These are phyloP conservation scores for Chalciporus piperatus DNA, from an alignment of 768 basidiomycete genomes.

Conservation along the genomic window DNA sequence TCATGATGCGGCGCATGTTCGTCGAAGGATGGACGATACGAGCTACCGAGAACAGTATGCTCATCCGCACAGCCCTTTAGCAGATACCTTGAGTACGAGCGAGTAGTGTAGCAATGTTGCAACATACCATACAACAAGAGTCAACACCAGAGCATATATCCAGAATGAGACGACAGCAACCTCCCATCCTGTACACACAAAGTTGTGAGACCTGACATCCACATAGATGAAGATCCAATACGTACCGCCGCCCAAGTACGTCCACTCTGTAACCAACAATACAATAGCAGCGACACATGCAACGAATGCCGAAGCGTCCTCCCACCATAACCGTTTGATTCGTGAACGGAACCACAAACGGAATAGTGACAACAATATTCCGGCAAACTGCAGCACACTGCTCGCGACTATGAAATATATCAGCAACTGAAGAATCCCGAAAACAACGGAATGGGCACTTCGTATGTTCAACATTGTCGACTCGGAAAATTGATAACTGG, in stretches of 20 bases:
- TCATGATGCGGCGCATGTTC: conserved; percentile 8
- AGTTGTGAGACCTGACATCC: not conserved
- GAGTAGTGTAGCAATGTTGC: not conserved
- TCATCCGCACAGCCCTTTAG: conserved; percentile 22
- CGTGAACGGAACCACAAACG: conserved; percentile 17
- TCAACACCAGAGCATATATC: conserved; percentile 4
- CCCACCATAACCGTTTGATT: conserved; percentile 22
- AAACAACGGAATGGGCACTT: conserved; percentile 1
- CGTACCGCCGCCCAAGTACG: conserved; percentile 17
- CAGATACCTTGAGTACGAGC: not conserved
- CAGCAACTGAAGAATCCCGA: not conserved
- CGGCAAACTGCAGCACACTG: conserved; percentile 10
- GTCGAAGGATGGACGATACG: conserved; percentile 16
- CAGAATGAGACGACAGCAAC: conserved; percentile 13
- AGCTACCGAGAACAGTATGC: conserved; percentile 19
- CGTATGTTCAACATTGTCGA: conserved; percentile 7
- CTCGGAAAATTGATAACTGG: conserved; percentile 12
- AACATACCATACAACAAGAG: conserved; percentile 16
- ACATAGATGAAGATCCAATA: not conserved
- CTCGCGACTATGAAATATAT: conserved; percentile 1
- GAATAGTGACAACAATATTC: conserved; percentile 14
- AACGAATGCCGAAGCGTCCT: conserved; percentile 18
- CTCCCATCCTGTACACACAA: conserved; percentile 2
- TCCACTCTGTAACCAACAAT: conserved; percentile 11
- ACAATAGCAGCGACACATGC: conserved; percentile 5